phyloP scores from a whole-genome alignment of 2,329 filamentous ascomycete species.

The Dactylellina leptospora region DNA sequence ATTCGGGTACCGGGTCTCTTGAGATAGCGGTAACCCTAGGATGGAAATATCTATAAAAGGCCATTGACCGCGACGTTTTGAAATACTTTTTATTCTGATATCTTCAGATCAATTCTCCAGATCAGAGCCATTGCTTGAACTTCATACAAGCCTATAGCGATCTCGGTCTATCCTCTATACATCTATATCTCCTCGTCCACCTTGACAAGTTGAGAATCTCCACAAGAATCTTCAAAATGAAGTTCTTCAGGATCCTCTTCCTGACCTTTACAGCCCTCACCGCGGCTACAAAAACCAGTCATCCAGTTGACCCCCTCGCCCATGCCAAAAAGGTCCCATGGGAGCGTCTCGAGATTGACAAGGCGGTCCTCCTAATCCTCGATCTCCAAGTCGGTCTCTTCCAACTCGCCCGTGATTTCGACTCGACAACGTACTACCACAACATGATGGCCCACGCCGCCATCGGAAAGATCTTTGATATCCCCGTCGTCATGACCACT shows the following conservation, averaged over 20 bases:
- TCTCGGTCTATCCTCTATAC: constrained; percentile 8
- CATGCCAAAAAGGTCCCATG: constrained; percentile 54
- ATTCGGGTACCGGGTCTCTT: background rate
- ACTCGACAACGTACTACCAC: constrained; percentile 71
- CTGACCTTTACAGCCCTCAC: constrained; percentile 51
- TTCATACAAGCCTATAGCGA: constrained; percentile 2
- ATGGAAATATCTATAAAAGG: constrained; percentile 29
- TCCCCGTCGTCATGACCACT: constrained; percentile 75
- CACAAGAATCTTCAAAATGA: constrained; percentile 54
- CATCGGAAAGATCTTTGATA: constrained; percentile 71
- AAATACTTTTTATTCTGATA: constrained; percentile 3
- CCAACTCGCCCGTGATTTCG: constrained; percentile 71
- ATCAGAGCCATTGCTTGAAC: constrained; percentile 19
- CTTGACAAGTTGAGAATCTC: constrained; percentile 23
- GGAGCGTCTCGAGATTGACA: constrained; percentile 59
- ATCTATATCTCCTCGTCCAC: constrained; percentile 22
- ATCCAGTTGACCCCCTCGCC: constrained; percentile 22
- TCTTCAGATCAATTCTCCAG: constrained; percentile 26
- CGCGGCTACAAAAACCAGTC: constrained; percentile 53
- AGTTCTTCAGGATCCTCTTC: constrained; percentile 54
- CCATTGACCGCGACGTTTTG: background rate
- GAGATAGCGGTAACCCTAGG: background rate
- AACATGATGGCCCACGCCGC: constrained; percentile 74
- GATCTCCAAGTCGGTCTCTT: constrained; percentile 71
- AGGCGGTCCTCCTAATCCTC: constrained; percentile 66